Percentiles rank a stretch among this genome's conserved stretches.
These are phyloP conservation scores for Diddensiella transvaalensis DNA, from an alignment of 805 yeast species.

Conservation along the genomic window DNA sequence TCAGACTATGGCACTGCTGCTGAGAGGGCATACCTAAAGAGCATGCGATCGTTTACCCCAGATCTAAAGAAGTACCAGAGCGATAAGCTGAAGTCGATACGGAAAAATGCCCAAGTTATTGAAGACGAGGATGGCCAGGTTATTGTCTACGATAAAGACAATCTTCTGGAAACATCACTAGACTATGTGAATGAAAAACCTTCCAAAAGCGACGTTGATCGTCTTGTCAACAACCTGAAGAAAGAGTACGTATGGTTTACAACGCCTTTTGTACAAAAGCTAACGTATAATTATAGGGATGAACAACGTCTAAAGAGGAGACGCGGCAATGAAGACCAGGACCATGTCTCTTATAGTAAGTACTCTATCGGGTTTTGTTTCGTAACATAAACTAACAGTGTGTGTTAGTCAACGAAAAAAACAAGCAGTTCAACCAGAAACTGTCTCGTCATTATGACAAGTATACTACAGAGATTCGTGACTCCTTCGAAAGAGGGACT, in stretches of 20 bases:
- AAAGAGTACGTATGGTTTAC: constrained; percentile 15
- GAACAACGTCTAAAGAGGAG: constrained; percentile 38
- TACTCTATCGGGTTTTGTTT: background rate
- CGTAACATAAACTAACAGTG: background rate
- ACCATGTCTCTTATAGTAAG: constrained; percentile 37
- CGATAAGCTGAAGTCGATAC: constrained; percentile 33
- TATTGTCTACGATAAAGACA: constrained; percentile 19
- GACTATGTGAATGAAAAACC: constrained; percentile 38
- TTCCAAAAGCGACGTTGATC: constrained; percentile 32
- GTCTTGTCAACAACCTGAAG: constrained; percentile 30
- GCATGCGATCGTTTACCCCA: constrained; percentile 38
- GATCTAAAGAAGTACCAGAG: constrained; percentile 42
- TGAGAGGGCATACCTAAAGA: constrained; percentile 55
- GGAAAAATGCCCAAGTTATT: constrained; percentile 26
- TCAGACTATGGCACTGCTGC: constrained; percentile 53
- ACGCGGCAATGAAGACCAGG: constrained; percentile 33
- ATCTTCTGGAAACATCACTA: constrained; percentile 12
- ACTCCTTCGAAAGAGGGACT: constrained; percentile 37
- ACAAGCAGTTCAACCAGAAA: constrained; percentile 69
- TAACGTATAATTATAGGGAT: constrained; percentile 26
- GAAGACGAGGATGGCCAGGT: constrained; percentile 22
- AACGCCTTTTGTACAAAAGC: background rate
- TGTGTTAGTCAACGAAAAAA: constrained; percentile 60
- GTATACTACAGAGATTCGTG: constrained; percentile 35
- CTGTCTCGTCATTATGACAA: constrained; percentile 54